Evolutionary conservation across 345 rosid genomes (phyloP), one percentile per base, ranked within the genome.

Genomic region (Hibiscus syriacus): DNA sequence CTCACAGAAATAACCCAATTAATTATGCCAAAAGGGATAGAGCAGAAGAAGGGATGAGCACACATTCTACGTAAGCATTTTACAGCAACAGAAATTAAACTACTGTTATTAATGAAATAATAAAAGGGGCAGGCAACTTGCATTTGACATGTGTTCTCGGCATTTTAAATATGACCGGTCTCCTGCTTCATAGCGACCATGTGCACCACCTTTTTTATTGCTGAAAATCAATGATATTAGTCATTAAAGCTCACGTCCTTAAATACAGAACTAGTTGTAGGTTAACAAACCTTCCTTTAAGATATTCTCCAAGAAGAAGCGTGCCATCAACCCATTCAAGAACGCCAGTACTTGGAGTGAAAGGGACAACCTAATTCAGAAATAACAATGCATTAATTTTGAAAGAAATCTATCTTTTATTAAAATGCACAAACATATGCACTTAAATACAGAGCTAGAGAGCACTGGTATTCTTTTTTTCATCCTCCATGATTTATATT

Each of bases 241-340:
- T 60, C 11, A 60, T 26, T 48, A 41, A 20, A 66, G 12, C 39
- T 27, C 55, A 26, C 68, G 70, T 27, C 17, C 60, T 56, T 66
- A 34, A 16, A 39, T 64, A 27, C 41, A 20, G 43, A 9, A 66
- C 45, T 56, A 30, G 13, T 43, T 45, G 26, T 48, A 66, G 20
- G 29, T 74, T 66, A 34, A 77, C 85, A 54, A 32, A 93, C 98
- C 98, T 89, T 80, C 94, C 97, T 52, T 67, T 86, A 74, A 93
- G 98, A 84, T 93, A 90, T 26, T 93, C 97, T 73, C 96, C 97
- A 54, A 93, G 87, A 67, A 97, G 98, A 75, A 90, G 71, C 63
- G 98, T 93, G 67, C 98, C 98, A 81, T 87, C 82, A 62, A 93
- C 98, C 98, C 97, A 93, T 77, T 93, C 98, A 71, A 93, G 90